Conservation (phyloP, 2,329 filamentous ascomycete species). For the Ophiostoma perfectum region DNA sequence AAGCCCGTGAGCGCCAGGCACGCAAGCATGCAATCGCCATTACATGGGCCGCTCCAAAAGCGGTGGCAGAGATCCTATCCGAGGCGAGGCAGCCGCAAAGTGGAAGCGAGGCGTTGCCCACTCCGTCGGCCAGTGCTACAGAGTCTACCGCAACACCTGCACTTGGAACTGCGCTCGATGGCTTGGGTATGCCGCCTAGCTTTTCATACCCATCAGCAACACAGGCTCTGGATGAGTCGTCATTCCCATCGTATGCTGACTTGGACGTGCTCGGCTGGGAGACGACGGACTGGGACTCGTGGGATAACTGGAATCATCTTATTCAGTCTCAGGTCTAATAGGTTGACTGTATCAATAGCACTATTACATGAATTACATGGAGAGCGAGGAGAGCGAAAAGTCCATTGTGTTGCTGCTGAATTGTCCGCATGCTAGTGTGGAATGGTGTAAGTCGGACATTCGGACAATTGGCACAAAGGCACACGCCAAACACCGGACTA, state of each 20-base stretch:
- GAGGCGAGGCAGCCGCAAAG: background rate
- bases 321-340: conserved; percentile 12
- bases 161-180: no score
- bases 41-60: background rate
- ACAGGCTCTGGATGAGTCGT: conserved; percentile 11
- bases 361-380: background rate
- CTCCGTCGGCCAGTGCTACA: background rate
- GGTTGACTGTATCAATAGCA: background rate
- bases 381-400: background rate
- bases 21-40: background rate
- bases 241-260: conserved; percentile 13
- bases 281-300: conserved; percentile 24
- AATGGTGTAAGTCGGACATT: conserved; percentile 1
- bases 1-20: background rate
- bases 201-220: background rate
- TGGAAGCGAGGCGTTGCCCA: background rate
- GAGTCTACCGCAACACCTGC: background rate
- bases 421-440: background rate
- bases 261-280: conserved; percentile 23
- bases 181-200: background rate
- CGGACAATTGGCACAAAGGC: background rate
- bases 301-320: conserved; percentile 25
- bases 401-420: background rate
- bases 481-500: background rate
- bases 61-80: background rate